Evolutionary conservation across 768 basidiomycete species (phyloP).

Genomic region (Rhodocollybia butyracea): DNA sequence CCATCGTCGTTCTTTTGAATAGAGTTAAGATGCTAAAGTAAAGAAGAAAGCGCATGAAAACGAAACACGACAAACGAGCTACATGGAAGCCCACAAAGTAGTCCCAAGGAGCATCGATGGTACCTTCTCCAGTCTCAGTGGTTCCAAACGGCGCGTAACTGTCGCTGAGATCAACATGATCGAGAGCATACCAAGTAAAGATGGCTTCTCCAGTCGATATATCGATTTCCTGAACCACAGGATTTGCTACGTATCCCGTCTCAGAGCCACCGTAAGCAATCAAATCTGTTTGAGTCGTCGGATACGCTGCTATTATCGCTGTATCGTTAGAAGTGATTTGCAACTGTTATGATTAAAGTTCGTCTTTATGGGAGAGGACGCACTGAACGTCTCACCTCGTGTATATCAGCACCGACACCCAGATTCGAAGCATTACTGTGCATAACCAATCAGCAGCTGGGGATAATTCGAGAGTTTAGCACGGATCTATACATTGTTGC

Average conservation of each 20-base stretch:
- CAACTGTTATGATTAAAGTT: not conserved
- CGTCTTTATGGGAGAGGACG: not conserved
- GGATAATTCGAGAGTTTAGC: not conserved
- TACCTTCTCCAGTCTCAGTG: not conserved
- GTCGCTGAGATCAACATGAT: constrained; percentile 1
- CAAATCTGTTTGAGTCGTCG: not conserved
- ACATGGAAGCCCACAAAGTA: not conserved
- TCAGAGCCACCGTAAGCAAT: not conserved
- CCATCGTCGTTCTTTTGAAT: constrained; percentile 12
- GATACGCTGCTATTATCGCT: constrained; percentile 2
- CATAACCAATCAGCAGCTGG: too few relatives aligned
- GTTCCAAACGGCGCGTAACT: not conserved
- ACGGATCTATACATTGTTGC: not conserved
- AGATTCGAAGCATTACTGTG: too few relatives aligned
- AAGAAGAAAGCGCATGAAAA: not conserved
- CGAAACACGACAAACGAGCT: not conserved
- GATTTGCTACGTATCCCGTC: not conserved
- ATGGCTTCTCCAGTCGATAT: constrained; percentile 3
- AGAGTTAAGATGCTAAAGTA: constrained; percentile 2
- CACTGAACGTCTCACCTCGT: not conserved
- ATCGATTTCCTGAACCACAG: constrained; percentile 3
- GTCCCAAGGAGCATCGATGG: not conserved
- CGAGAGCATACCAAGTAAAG: constrained; percentile 4
- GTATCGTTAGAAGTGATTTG: constrained; percentile 2
- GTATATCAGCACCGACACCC: not conserved